These are phyloP conservation scores for Heterobasidion parviporum DNA, from an alignment of 1,284 basidiomycete genomes.

Conservation along the genomic window DNA sequence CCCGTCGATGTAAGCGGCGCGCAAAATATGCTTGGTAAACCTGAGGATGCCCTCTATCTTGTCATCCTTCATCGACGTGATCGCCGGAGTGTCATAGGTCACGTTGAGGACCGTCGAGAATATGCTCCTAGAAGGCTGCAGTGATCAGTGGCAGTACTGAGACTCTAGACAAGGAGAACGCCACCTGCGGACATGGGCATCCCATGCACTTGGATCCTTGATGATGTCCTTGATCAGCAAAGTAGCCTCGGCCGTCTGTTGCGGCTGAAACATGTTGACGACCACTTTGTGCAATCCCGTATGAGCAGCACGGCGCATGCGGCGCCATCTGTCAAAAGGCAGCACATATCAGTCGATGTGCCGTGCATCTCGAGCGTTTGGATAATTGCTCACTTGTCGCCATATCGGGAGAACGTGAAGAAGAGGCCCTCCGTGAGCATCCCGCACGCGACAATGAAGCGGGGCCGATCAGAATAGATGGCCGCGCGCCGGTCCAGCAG, in stretches of 20 bases:
- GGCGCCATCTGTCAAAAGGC: not conserved
- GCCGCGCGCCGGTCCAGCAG: slow-evolving; percentile 5
- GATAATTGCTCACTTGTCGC: not conserved
- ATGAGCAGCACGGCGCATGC: not conserved
- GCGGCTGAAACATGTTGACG: not conserved
- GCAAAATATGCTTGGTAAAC: not conserved
- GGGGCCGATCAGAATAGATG: slow-evolving; percentile 6
- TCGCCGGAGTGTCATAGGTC: not conserved
- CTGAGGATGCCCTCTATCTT: not conserved
- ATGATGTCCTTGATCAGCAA: not conserved
- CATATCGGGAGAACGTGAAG: not conserved
- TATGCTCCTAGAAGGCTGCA: not conserved
- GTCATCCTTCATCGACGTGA: not conserved
- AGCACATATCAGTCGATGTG: not conserved
- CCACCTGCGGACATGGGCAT: not conserved
- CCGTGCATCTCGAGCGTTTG: not conserved
- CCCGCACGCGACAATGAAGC: not conserved
- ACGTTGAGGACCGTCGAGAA: not conserved
- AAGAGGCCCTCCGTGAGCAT: not conserved
- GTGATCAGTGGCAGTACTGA: not conserved
- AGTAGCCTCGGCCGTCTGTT: not conserved
- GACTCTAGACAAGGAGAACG: not conserved
- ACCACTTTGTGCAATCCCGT: not conserved
- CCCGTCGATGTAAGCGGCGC: not conserved
- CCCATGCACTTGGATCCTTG: not conserved